phyloP scores from a whole-genome alignment of 1,284 basidiomycete genomes.

The Leccinum cinnamomeum region DNA sequence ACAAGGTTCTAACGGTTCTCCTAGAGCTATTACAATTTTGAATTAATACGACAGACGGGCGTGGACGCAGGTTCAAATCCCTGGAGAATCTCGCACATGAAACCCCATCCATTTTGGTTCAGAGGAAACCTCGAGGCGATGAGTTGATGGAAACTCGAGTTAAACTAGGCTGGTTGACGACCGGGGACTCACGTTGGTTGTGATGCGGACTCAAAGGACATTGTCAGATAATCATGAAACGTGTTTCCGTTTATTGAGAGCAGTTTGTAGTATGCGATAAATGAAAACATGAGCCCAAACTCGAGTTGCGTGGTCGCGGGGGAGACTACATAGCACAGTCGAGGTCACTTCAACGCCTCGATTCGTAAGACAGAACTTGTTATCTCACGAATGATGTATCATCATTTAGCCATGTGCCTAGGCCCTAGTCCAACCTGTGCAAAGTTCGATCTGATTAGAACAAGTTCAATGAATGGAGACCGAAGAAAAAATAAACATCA shows the following conservation, averaged over 20 bases:
- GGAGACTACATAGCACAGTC: neutral
- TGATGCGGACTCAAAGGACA: neutral
- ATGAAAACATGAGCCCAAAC: neutral
- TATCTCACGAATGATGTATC: neutral
- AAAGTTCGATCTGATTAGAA: conserved; percentile 4
- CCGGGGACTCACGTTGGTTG: neutral
- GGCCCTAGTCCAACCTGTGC: neutral
- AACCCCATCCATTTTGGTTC: conserved; percentile 31
- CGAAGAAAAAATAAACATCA: neutral
- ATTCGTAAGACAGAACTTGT: neutral
- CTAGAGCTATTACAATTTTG: conserved; percentile 31
- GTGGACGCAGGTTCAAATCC: conserved; percentile 22
- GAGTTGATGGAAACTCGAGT: conserved; percentile 34
- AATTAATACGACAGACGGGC: conserved; percentile 19
- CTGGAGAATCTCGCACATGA: conserved; percentile 29
- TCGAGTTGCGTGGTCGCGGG: neutral
- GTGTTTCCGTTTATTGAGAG: neutral
- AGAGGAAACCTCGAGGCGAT: conserved; percentile 30
- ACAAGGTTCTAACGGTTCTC: neutral
- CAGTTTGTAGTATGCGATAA: neutral
- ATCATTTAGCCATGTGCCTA: neutral
- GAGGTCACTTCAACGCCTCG: neutral
- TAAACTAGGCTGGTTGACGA: neutral
- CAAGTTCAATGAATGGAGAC: neutral
- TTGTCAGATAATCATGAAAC: neutral